Evolutionary conservation across 495 filamentous ascomycete genomes (phyloP), one percentile per base, ranked within the genome.

Genomic region (Annulohypoxylon nitens): DNA sequence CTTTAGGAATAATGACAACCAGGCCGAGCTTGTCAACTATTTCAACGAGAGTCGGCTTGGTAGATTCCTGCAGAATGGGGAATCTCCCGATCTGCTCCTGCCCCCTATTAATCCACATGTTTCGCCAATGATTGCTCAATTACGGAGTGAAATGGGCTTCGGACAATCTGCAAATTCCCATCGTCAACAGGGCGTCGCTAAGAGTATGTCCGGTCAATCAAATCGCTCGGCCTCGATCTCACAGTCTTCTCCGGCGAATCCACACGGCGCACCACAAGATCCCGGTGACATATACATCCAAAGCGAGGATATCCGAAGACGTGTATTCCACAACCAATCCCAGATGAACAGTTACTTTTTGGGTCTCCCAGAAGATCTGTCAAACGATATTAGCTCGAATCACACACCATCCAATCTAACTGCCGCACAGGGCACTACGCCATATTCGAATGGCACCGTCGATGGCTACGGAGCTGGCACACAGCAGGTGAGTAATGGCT

Each of bases 1-100:
- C 16, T 79, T 69, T n/a, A 76, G 67, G 34, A 79, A 79, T 18
- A 77, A 77, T 64, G 75, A 77, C 20, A 79, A 79, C 58, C 77
- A 79, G 59, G 64, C 75, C 8, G 77, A 79, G 30, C 54, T 79
- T 6, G 77, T 79, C 47, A 79, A 68, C 47, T 36, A 43, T 25
- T 79, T 79, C 37, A 79, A 77, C 16, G 75, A 77, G 53, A 79
- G 77, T 25, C 72, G 77, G 0, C 64, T 77, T 39, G 77, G 70
- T 18, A 70, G 73, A 66, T 79, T 72, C 18, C 26, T 79, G 7
- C 77, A 77, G 25, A 73, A 77, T 43, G 77, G 77, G 34, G 77
- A 79, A 60, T 58, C 72, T 34, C 64, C 77, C 41, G 77, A 79
- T 58, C 25, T 79, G 34, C 60, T 71, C 16, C 61, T 79, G 36